Percentiles rank a stretch among this genome's conserved stretches.
These are phyloP conservation scores for Calonectria ilicicola DNA, from an alignment of 2,329 filamentous ascomycete species.

Conservation along the genomic window DNA sequence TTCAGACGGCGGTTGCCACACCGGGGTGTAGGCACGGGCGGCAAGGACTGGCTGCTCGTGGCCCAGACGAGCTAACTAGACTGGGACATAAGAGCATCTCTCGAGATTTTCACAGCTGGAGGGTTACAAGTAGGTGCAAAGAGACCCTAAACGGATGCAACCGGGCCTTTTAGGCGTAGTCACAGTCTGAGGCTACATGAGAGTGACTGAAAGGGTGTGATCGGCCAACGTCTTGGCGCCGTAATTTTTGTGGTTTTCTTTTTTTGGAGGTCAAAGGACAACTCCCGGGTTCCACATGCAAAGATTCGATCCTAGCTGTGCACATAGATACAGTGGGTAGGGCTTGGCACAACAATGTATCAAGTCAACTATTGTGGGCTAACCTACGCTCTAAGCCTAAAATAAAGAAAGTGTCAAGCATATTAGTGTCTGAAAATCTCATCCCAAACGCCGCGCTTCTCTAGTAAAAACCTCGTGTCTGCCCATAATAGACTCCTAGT, in stretches of 20 bases:
- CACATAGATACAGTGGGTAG: neutral
- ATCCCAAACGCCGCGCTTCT: constrained; percentile 6
- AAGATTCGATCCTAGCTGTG: neutral
- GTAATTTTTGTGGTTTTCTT: neutral
- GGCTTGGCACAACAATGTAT: neutral
- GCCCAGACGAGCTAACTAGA: neutral
- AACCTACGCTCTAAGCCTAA: neutral
- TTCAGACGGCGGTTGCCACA: neutral
- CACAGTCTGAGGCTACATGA: neutral
- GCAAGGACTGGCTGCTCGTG: neutral
- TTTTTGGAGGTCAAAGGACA: neutral
- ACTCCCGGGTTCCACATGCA: constrained; percentile 7
- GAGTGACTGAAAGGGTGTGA: neutral
- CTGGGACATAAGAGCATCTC: neutral
- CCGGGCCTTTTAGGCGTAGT: constrained; percentile 6
- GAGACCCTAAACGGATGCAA: neutral
- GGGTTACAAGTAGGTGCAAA: neutral
- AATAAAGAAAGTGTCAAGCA: neutral
- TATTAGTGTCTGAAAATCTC: neutral
- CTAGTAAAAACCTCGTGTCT: neutral
- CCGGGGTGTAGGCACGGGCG: constrained; percentile 1
- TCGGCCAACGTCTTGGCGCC: neutral
- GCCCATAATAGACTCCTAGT: neutral
- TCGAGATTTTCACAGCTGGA: neutral
- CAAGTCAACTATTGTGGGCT: neutral